A percentile compares a stretch with the other conserved stretches of the same genome.
phyloP scores from a whole-genome alignment of 2,329 filamentous ascomycete genomes.

The Fusarium subtropicale region DNA sequence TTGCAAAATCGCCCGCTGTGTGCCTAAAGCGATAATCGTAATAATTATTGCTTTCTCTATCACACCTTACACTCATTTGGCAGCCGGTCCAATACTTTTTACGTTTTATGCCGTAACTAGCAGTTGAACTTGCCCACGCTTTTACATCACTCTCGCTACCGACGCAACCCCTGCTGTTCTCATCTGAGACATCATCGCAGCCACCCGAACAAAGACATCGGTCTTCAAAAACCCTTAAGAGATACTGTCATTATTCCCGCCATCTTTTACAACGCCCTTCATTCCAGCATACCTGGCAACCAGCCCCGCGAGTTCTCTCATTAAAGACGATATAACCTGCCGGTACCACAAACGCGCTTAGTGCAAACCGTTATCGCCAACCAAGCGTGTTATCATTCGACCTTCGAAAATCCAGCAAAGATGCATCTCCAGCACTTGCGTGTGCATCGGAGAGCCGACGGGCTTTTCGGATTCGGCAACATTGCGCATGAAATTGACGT shows the following conservation, averaged over 20 bases:
- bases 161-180: slow-evolving; percentile 13
- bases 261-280: slow-evolving; percentile 39
- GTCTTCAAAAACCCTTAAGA: slow-evolving; percentile 38
- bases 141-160: slow-evolving; percentile 25
- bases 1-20: slow-evolving; percentile 40
- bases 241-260: slow-evolving; percentile 46
- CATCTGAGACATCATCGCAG: slow-evolving; percentile 45
- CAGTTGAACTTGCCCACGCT: slow-evolving; percentile 15
- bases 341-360: not conserved
- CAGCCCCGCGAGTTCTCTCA: slow-evolving; percentile 36
- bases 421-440: slow-evolving; percentile 49
- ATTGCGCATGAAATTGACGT: slow-evolving; percentile 40
- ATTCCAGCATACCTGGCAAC: slow-evolving; percentile 46
- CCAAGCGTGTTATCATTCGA: not conserved
- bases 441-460: slow-evolving; percentile 45
- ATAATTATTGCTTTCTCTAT: slow-evolving; percentile 30
- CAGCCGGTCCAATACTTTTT: slow-evolving; percentile 45
- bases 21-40: slow-evolving; percentile 17
- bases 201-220: slow-evolving; percentile 37
- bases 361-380: not conserved
- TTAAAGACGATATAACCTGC: slow-evolving; percentile 34
- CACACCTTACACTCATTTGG: slow-evolving; percentile 37
- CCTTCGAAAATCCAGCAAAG: slow-evolving; percentile 25
- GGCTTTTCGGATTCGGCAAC: slow-evolving; percentile 47
- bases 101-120: slow-evolving; percentile 23